A percentile compares a stretch with the other conserved stretches of the same genome.
Conservation (phyloP, 768 basidiomycete genomes). For the Pholiota molesta region DNA sequence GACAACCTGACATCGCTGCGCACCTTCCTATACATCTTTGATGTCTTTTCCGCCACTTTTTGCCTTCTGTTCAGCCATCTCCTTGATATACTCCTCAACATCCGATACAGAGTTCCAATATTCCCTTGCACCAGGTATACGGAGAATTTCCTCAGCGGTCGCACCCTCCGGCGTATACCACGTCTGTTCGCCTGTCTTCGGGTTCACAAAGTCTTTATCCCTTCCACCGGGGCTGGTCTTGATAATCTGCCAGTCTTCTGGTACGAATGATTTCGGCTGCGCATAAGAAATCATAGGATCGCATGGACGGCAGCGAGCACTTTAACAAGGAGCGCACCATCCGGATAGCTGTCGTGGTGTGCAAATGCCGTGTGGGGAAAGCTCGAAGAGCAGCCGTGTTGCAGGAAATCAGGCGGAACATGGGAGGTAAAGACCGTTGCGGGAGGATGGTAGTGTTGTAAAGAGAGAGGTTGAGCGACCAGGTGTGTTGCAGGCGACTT, state of each 20-base stretch:
- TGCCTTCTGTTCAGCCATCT: not conserved
- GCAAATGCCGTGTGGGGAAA: no score
- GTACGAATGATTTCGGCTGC: not conserved
- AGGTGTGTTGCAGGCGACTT: no score
- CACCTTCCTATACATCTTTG: not conserved
- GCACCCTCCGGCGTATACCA: conserved; percentile 15
- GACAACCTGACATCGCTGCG: no score
- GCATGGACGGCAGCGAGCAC: no score
- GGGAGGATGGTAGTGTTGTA: no score
- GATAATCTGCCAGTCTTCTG: conserved; percentile 19
- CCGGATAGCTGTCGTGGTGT: no score
- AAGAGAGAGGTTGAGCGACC: no score
- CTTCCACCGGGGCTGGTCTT: conserved; percentile 16
- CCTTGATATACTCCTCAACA: conserved; percentile 5
- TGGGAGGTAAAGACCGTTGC: no score
- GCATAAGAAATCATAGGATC: no score
- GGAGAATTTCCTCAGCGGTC: conserved; percentile 15
- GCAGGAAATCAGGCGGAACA: no score
- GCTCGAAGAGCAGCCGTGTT: no score
- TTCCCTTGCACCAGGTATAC: conserved; percentile 15
- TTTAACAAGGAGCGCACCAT: no score
- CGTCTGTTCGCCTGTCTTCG: conserved; percentile 12
- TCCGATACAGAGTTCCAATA: conserved; percentile 10
- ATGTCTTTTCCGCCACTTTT: not conserved
- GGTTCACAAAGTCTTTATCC: conserved; percentile 14